These are phyloP conservation scores for Chaetothyriales sp. DNA, from an alignment of 2,329 filamentous ascomycete genomes.

Conservation along the genomic window DNA sequence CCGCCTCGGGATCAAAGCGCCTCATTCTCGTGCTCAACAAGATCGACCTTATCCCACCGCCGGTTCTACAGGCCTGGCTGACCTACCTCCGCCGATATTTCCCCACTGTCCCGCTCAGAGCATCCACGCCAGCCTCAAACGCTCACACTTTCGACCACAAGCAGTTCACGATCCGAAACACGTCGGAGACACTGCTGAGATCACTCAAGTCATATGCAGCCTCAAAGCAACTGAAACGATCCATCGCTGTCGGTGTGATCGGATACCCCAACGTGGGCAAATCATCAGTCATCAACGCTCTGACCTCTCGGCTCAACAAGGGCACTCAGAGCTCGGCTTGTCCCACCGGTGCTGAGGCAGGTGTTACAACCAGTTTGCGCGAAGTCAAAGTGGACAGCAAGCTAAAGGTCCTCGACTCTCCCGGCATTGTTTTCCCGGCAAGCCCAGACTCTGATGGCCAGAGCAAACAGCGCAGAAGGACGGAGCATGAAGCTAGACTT, in stretches of 20 bases:
- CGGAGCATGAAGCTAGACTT: conserved; percentile 65
- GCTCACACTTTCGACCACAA: conserved; percentile 87
- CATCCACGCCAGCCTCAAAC: conserved; percentile 66
- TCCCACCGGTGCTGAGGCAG: conserved; percentile 78
- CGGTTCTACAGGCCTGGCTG: conserved; percentile 73
- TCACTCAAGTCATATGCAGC: conserved; percentile 81
- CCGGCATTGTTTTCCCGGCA: conserved; percentile 84
- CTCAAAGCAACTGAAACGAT: conserved; percentile 69
- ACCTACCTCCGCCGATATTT: conserved; percentile 73
- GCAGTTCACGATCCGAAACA: conserved; percentile 71
- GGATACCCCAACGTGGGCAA: conserved; percentile 97
- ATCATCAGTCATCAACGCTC: conserved; percentile 91
- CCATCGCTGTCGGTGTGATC: conserved; percentile 81
- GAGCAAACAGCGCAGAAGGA: conserved; percentile 42
- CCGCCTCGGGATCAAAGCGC: conserved; percentile 66
- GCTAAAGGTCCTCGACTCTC: conserved; percentile 82
- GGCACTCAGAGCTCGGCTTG: conserved; percentile 50
- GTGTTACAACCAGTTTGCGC: conserved; percentile 75
- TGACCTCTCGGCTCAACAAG: conserved; percentile 58
- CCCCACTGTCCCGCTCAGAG: conserved; percentile 77
- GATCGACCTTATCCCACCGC: conserved; percentile 74
- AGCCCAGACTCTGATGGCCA: conserved; percentile 29
- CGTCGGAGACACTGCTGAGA: conserved; percentile 69
- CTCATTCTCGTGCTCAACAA: conserved; percentile 90
- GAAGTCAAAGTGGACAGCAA: conserved; percentile 91